A percentile compares a stretch with the other conserved stretches of the same genome.
phyloP scores from a whole-genome alignment of 352 stramenopile genomes.

The Phytopythium cucurbitacearum region DNA sequence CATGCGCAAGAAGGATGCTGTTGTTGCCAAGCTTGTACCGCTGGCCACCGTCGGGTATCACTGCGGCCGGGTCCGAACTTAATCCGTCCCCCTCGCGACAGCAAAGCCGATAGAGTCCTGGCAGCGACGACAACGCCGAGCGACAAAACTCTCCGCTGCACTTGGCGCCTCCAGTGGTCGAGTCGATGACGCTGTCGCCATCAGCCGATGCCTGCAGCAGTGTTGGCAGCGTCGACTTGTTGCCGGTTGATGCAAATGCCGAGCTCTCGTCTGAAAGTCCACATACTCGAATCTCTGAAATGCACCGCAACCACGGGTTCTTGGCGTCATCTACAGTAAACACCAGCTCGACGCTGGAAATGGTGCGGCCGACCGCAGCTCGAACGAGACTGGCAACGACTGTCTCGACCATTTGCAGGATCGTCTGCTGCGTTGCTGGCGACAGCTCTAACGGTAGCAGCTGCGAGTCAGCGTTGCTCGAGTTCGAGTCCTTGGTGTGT shows the following conservation, averaged over 20 bases:
- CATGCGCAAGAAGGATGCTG: conserved; percentile 57
- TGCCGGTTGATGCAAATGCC: not conserved
- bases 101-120: conserved; percentile 24
- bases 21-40: conserved; percentile 77
- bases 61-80: not conserved
- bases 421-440: not conserved
- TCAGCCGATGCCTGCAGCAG: conserved; percentile 11
- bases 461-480: not conserved
- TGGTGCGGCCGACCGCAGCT: not conserved
- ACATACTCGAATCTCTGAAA: not conserved
- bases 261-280: not conserved
- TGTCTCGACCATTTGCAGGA: conserved; percentile 1
- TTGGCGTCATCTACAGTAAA: conserved; percentile 2
- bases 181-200: conserved; percentile 2
- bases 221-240: conserved; percentile 40
- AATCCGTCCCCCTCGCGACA: not conserved
- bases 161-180: conserved; percentile 9
- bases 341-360: conserved; percentile 2
- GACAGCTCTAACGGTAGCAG: conserved; percentile 2
- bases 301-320: conserved; percentile 2
- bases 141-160: conserved; percentile 73
- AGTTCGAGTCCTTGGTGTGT: not conserved
- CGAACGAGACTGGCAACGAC: not conserved
- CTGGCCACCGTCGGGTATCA: conserved; percentile 36
- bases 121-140: conserved; percentile 19